These are phyloP conservation scores for Pythium phragmiticola DNA, from an alignment of 352 stramenopile genomes.

Conservation along the genomic window DNA sequence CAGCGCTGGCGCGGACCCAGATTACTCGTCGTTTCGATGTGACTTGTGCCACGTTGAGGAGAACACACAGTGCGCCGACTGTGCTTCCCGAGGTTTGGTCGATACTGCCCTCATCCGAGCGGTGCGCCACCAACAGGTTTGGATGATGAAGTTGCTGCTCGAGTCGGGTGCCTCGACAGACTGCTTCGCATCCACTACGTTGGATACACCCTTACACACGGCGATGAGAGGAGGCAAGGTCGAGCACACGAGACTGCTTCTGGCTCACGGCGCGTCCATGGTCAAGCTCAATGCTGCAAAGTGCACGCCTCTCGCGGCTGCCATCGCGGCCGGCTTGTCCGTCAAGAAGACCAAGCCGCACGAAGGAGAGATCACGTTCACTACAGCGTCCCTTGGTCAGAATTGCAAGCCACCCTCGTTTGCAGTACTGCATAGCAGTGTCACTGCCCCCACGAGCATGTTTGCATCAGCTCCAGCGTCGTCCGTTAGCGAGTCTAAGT, in stretches of 20 bases:
- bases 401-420: neutral
- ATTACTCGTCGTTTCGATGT: constrained; percentile 34
- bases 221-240: constrained; percentile 39
- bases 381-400: neutral
- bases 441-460: neutral
- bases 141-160: constrained; percentile 40
- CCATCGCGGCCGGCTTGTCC: constrained; percentile 38
- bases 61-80: constrained; percentile 19
- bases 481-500: no score
- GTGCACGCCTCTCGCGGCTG: constrained; percentile 44
- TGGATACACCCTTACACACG: constrained; percentile 45
- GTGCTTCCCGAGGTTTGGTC: constrained; percentile 14
- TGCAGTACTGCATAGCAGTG: neutral
- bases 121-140: constrained; percentile 25
- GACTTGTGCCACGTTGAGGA: constrained; percentile 28
- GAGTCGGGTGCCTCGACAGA: constrained; percentile 35
- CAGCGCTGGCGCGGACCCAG: constrained; percentile 33
- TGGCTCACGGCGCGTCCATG: constrained; percentile 44
- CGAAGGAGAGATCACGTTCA: constrained; percentile 36
- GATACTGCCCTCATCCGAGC: constrained; percentile 44
- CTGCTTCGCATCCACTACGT: constrained; percentile 30
- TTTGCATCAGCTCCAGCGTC: no score
- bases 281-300: constrained; percentile 32
- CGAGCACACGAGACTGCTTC: constrained; percentile 35
- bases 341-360: constrained; percentile 42